phyloP scores from a whole-genome alignment of 2,329 filamentous ascomycete species.

The Trichoderma sp. region DNA sequence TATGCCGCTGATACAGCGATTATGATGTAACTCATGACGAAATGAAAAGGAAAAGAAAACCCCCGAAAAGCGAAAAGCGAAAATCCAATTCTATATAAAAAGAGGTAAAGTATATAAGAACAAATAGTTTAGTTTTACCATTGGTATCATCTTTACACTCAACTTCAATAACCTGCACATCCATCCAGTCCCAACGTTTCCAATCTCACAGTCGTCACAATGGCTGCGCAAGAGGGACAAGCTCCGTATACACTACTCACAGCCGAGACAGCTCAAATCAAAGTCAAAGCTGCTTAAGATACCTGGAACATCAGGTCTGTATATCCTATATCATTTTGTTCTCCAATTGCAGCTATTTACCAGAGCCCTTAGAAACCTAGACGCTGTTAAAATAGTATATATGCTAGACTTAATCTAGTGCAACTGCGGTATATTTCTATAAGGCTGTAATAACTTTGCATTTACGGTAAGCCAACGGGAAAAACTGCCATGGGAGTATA shows the following conservation, averaged over 20 bases:
- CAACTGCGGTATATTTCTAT: conserved; percentile 69
- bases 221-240: conserved; percentile 23
- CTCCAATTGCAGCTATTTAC: neutral
- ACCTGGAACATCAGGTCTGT: conserved; percentile 68
- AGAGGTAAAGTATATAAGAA: neutral
- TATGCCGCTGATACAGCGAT: neutral
- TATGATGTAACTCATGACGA: conserved; percentile 7
- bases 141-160: neutral
- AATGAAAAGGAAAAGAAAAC: neutral
- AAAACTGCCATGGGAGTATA: too few species aligned
- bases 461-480: too few species aligned
- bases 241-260: conserved; percentile 70
- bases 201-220: neutral
- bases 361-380: conserved; percentile 53
- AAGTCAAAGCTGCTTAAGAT: conserved; percentile 82
- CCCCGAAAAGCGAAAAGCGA: neutral
- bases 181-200: neutral
- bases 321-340: neutral
- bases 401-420: conserved; percentile 77
- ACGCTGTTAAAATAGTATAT: conserved; percentile 67
- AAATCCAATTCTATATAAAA: neutral
- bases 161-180: neutral
- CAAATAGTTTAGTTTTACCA: neutral
- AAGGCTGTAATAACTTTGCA: conserved; percentile 47
- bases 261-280: conserved; percentile 64